phyloP scores from a whole-genome alignment of 2,329 filamentous ascomycete species.

The Sclerotinia nivalis region DNA sequence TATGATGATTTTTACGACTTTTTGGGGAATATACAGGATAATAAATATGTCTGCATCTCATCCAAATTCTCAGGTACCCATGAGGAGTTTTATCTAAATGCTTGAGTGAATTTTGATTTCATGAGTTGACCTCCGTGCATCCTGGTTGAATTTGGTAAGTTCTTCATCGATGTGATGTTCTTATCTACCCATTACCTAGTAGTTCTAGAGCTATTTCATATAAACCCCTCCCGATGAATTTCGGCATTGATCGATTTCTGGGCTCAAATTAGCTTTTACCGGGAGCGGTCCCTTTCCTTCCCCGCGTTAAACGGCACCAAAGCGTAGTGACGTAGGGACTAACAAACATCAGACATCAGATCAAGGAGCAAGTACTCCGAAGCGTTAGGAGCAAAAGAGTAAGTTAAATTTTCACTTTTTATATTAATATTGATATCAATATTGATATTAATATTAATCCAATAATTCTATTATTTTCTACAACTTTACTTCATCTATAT shows the following conservation, averaged over 20 bases:
- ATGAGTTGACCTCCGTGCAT: not conserved
- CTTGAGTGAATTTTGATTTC: not conserved
- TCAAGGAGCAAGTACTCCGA: conserved; percentile 19
- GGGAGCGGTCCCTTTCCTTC: not conserved
- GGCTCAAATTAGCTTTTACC: not conserved
- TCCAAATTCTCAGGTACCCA: not conserved
- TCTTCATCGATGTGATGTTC: too few relatives aligned
- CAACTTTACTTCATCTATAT: not conserved
- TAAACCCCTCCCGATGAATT: not conserved
- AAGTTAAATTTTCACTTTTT: not conserved
- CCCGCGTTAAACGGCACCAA: conserved; percentile 11
- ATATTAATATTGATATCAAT: too few relatives aligned
- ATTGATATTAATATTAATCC: not conserved
- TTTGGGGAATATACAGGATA: conserved; percentile 2
- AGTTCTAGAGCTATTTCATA: not conserved
- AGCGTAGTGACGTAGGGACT: conserved; percentile 14
- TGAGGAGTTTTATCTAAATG: not conserved
- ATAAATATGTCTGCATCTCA: not conserved
- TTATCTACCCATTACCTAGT: too few relatives aligned
- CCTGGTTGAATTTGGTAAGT: not conserved
- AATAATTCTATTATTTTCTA: not conserved
- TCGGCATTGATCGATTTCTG: not conserved
- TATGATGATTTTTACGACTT: not conserved
- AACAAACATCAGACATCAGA: not conserved
- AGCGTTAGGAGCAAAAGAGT: not conserved